A percentile compares a stretch with the other conserved stretches of the same genome.
Evolutionary conservation across 2,329 filamentous ascomycete species (phyloP).

Genomic region (Annulohypoxylon truncatum): DNA sequence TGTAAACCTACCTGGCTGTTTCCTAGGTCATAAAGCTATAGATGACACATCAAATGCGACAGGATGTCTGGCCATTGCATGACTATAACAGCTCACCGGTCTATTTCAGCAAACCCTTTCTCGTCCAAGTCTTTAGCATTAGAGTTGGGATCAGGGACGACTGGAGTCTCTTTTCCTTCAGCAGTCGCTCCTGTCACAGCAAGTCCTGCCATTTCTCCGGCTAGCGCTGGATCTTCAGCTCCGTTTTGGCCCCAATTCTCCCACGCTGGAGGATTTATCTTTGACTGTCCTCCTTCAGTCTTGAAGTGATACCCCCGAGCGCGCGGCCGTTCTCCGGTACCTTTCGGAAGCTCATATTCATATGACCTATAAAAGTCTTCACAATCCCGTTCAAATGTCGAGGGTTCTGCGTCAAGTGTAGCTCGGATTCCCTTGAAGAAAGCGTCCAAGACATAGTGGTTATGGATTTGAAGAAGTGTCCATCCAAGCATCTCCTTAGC

Average conservation of each 20-base stretch:
- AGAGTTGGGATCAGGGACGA: slow-evolving; percentile 58
- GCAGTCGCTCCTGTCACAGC: slow-evolving; percentile 45
- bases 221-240: slow-evolving; percentile 53
- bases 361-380: slow-evolving; percentile 66
- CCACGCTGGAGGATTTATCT: slow-evolving; percentile 76
- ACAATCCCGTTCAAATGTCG: slow-evolving; percentile 68
- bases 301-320: slow-evolving; percentile 86
- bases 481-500: slow-evolving; percentile 98
- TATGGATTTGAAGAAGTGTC: slow-evolving; percentile 93
- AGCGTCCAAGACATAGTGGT: slow-evolving; percentile 75
- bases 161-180: slow-evolving; percentile 61
- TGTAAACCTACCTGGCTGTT: neutral
- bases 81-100: slow-evolving; percentile 19
- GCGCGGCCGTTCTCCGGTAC: slow-evolving; percentile 81
- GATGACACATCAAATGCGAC: neutral
- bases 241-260: slow-evolving; percentile 60
- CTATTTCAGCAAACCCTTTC: slow-evolving; percentile 66
- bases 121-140: slow-evolving; percentile 63
- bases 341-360: slow-evolving; percentile 75
- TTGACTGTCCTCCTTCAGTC: slow-evolving; percentile 72
- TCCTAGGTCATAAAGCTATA: neutral
- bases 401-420: slow-evolving; percentile 69
- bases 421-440: slow-evolving; percentile 80
- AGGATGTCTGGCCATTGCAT: neutral
- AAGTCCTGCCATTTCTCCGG: slow-evolving; percentile 59